Conservation (phyloP, 2,329 filamentous ascomycete species). For the Helotiales sp. region DNA sequence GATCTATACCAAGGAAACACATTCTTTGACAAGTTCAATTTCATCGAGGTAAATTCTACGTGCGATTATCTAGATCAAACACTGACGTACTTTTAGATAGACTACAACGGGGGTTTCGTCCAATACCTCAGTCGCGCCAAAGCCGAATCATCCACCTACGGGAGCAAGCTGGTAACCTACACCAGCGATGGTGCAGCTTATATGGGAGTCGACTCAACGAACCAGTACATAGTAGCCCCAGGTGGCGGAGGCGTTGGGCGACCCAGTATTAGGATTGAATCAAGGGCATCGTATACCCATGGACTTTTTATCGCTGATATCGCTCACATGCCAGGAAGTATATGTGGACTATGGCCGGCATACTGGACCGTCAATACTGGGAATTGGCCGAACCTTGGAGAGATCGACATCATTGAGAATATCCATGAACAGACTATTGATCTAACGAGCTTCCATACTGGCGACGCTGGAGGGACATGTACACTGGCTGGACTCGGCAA, state of each 20-base stretch:
- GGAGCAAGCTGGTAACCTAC: not conserved
- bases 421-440: conserved; percentile 43
- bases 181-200: not conserved
- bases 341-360: conserved; percentile 73
- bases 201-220: conserved; percentile 4
- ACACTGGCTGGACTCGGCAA: not conserved
- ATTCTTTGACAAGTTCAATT: conserved; percentile 8
- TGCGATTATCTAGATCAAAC: not conserved
- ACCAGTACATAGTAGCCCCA: not conserved
- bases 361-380: conserved; percentile 40
- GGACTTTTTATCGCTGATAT: conserved; percentile 72
- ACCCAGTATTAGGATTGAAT: conserved; percentile 66
- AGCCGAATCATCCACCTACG: not conserved
- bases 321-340: conserved; percentile 66
- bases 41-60: not conserved
- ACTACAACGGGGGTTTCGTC: not conserved
- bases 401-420: conserved; percentile 67
- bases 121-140: not conserved
- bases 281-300: conserved; percentile 60
- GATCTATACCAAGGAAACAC: conserved; percentile 3
- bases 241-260: conserved; percentile 44
- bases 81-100: not conserved
- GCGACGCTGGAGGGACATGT: conserved; percentile 39
- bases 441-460: conserved; percentile 50
- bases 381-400: conserved; percentile 62